phyloP scores from a whole-genome alignment of 495 filamentous ascomycete genomes.

The Rusavskia elegans region DNA sequence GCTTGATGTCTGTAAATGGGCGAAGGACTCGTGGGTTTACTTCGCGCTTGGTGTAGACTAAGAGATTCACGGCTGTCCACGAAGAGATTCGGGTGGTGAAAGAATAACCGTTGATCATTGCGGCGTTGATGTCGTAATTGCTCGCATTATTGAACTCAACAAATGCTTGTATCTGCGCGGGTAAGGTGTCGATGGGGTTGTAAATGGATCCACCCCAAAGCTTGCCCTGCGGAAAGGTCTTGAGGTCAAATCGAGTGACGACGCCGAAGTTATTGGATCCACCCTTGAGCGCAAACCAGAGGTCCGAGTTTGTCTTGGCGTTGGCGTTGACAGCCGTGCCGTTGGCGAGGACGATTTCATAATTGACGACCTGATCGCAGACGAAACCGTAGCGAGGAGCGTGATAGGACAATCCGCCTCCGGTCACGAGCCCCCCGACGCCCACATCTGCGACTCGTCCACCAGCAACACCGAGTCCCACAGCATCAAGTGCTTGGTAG shows the following conservation, averaged over 20 bases:
- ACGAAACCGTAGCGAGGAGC: constrained; percentile 25
- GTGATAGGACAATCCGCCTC: constrained; percentile 25
- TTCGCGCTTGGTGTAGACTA: constrained; percentile 11
- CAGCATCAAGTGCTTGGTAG: constrained; percentile 20
- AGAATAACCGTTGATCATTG: constrained; percentile 17
- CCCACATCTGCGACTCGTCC: constrained; percentile 15
- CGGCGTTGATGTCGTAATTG: constrained; percentile 16
- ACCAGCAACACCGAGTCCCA: constrained; percentile 21
- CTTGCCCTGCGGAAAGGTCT: constrained; percentile 18
- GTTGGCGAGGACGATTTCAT: constrained; percentile 35
- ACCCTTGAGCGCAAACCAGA: constrained; percentile 39
- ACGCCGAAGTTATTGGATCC: constrained; percentile 39
- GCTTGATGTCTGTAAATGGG: constrained; percentile 13
- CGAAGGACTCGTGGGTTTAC: constrained; percentile 14
- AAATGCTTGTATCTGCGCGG: constrained; percentile 9
- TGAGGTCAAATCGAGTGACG: constrained; percentile 35
- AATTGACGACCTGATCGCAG: constrained; percentile 31
- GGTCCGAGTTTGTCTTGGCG: constrained; percentile 21
- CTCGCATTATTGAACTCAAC: constrained; percentile 9
- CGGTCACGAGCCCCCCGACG: not conserved
- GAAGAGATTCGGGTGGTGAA: constrained; percentile 5
- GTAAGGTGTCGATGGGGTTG: constrained; percentile 2
- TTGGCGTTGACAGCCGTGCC: constrained; percentile 34
- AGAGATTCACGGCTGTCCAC: constrained; percentile 4
- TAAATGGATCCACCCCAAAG: constrained; percentile 25